phyloP scores from a whole-genome alignment of 352 stramenopile species.

The Pythium apleroticum region DNA sequence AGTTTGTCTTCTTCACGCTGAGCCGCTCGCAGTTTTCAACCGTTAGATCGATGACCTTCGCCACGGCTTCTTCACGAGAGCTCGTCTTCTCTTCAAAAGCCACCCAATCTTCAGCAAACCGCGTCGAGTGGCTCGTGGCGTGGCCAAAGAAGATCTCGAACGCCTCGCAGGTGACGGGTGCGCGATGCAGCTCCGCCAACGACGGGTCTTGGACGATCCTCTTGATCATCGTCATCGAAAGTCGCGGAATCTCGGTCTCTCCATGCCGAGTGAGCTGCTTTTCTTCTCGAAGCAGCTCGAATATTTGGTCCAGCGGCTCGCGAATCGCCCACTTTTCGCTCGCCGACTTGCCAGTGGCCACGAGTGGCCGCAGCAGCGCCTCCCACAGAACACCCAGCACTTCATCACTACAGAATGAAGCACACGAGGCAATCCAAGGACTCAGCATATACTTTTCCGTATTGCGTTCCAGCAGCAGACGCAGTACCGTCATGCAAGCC shows the following conservation, averaged over 20 bases:
- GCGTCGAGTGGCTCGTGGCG: constrained; percentile 39
- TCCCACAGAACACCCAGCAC: constrained; percentile 51
- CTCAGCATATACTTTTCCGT: constrained; percentile 72
- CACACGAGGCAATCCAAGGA: constrained; percentile 68
- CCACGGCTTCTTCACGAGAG: constrained; percentile 10
- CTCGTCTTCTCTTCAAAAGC: constrained; percentile 5
- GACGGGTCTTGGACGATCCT: constrained; percentile 14
- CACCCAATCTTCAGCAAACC: constrained; percentile 41
- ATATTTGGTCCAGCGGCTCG: constrained; percentile 22
- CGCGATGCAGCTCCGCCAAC: constrained; percentile 1
- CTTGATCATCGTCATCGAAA: constrained; percentile 28
- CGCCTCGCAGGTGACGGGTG: constrained; percentile 34
- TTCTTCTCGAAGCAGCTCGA: constrained; percentile 30
- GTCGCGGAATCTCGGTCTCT: constrained; percentile 15
- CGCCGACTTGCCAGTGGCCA: constrained; percentile 3
- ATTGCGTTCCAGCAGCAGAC: constrained; percentile 75
- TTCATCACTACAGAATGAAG: constrained; percentile 51
- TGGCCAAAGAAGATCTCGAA: constrained; percentile 52
- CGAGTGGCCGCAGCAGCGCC: constrained; percentile 36
- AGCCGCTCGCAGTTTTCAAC: constrained; percentile 30
- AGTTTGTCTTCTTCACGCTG: constrained; percentile 68
- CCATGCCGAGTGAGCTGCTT: constrained; percentile 9
- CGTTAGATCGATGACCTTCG: constrained; percentile 11
- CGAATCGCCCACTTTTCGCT: constrained; percentile 11
- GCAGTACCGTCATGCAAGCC: constrained; percentile 68